Evolutionary conservation across 257 asterid species (phyloP).

Genomic region (Solanum etuberosum): DNA sequence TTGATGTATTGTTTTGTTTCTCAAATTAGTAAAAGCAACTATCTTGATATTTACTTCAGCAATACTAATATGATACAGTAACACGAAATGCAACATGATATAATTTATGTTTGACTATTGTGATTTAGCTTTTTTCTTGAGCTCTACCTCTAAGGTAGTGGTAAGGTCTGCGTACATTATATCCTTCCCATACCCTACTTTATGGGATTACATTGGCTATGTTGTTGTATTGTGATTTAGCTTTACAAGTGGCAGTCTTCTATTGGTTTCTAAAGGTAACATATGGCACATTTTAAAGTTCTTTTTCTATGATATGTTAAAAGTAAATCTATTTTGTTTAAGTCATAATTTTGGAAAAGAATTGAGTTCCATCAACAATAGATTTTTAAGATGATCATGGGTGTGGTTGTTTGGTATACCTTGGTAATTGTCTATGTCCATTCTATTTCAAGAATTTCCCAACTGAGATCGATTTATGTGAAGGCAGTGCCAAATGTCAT

Average conservation of each 20-base stretch:
- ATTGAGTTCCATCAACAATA: not conserved
- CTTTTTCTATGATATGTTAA: not conserved
- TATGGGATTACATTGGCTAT: no score
- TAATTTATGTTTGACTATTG: not conserved
- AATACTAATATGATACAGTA: not conserved
- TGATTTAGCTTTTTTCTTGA: not conserved
- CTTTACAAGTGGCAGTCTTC: not conserved
- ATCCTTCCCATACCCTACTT: no score
- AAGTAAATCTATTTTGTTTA: not conserved
- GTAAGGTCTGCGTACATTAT: no score
- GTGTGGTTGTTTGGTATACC: not conserved
- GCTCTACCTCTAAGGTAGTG: no score
- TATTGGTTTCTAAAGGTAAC: not conserved
- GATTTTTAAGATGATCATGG: not conserved
- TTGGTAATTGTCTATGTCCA: not conserved
- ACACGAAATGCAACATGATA: not conserved
- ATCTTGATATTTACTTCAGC: not conserved
- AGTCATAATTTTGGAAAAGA: not conserved
- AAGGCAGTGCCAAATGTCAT: conserved; percentile 83
- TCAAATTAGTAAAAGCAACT: not conserved
- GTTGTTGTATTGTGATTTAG: not conserved
- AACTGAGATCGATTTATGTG: conserved; percentile 7
- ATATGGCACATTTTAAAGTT: not conserved
- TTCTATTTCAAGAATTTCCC: not conserved
- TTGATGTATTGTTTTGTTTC: not conserved